Evolutionary conservation across 78 protist species (phyloP).

Genomic region (Bigelowiella natans): DNA sequence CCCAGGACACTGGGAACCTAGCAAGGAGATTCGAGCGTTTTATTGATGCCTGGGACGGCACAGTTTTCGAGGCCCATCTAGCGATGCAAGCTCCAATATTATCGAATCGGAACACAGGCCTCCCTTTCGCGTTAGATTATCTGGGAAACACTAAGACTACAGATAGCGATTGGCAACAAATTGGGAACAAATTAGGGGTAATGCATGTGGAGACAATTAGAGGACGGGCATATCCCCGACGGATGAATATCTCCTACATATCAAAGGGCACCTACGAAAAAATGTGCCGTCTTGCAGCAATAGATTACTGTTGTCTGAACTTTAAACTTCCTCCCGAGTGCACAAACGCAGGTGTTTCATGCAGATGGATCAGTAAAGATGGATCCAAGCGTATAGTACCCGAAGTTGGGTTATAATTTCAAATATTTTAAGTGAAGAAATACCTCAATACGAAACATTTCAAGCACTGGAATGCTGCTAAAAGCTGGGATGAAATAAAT

Average conservation of each 20-base stretch:
- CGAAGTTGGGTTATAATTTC: too few relatives aligned
- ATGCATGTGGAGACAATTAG: too few relatives aligned
- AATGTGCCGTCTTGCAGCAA: background rate
- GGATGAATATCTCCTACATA: background rate
- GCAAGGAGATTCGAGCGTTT: background rate
- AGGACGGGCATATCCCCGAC: background rate
- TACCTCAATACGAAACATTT: too few relatives aligned
- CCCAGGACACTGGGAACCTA: background rate
- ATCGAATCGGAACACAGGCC: background rate
- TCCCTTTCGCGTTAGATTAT: background rate
- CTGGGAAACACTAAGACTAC: background rate
- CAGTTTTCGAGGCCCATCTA: background rate
- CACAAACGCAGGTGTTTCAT: background rate
- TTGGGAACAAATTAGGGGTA: too few relatives aligned
- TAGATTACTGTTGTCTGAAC: background rate
- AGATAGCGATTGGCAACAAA: too few relatives aligned
- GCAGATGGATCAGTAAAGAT: background rate
- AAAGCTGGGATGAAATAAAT: too few relatives aligned
- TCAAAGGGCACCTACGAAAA: background rate
- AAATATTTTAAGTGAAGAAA: too few relatives aligned
- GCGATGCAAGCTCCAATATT: background rate
- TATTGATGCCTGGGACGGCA: background rate
- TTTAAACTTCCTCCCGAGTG: background rate
- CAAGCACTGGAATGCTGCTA: too few relatives aligned
- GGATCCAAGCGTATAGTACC: too few relatives aligned